Conservation (phyloP, 1,284 basidiomycete species). For the Cystobasidiaceae sp. region DNA sequence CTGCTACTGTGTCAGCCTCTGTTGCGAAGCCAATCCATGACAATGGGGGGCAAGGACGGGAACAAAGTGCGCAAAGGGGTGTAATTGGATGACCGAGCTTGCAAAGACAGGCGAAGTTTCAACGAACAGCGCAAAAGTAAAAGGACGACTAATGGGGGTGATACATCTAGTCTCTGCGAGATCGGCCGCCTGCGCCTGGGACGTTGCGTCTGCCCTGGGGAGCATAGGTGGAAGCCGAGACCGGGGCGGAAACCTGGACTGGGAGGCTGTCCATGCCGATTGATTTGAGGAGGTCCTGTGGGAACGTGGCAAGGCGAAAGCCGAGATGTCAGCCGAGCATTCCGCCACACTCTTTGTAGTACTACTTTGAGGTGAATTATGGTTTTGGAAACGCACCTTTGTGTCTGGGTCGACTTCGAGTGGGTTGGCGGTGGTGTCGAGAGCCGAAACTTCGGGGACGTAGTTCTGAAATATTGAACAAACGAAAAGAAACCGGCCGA, state of each 20-base stretch:
- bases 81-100: too few species aligned
- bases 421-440: slow-evolving; percentile 66
- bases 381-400: slow-evolving; percentile 72
- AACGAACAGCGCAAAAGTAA: too few species aligned
- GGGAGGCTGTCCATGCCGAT: slow-evolving; percentile 87
- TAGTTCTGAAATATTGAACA: slow-evolving; percentile 22
- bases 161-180: slow-evolving; percentile 30
- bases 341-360: too few species aligned
- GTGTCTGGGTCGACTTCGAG: slow-evolving; percentile 86
- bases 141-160: too few species aligned
- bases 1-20: too few species aligned
- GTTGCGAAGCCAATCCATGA: too few species aligned
- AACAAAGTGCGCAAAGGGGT: too few species aligned
- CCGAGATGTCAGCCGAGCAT: neutral
- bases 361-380: too few species aligned
- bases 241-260: slow-evolving; percentile 64
- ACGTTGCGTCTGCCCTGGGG: slow-evolving; percentile 6
- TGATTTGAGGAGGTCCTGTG: slow-evolving; percentile 74
- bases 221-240: slow-evolving; percentile 49
- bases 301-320: neutral
- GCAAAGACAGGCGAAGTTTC: too few species aligned
- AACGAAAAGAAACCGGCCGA: too few species aligned
- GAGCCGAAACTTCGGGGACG: slow-evolving; percentile 90
- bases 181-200: slow-evolving; percentile 20
- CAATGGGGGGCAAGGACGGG: too few species aligned